A percentile compares a stretch with the other conserved stretches of the same genome.
phyloP scores from a whole-genome alignment of 108 stramenopile genomes.

The Thalassiosira profunda region DNA sequence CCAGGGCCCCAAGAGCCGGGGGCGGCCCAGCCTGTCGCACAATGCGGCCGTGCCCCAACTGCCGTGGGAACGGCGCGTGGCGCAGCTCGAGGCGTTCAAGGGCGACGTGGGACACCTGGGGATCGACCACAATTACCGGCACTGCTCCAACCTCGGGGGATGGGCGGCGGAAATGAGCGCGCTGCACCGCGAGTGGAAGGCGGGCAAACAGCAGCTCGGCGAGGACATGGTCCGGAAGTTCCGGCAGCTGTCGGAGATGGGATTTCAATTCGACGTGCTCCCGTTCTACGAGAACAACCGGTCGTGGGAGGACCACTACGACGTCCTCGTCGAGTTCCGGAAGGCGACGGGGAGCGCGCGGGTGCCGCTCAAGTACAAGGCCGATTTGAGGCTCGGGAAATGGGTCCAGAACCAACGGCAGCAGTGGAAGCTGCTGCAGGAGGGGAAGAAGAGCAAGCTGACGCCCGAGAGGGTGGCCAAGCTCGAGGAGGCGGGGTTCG shows the following conservation, averaged over 20 bases:
- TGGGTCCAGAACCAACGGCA: conserved; percentile 62
- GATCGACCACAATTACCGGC: conserved; percentile 23
- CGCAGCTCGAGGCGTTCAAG: conserved; percentile 8
- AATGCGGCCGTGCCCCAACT: conserved; percentile 14
- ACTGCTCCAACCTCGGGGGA: conserved; percentile 21
- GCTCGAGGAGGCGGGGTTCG: conserved; percentile 55
- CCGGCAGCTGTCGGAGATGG: conserved; percentile 6
- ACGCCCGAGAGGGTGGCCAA: conserved; percentile 40
- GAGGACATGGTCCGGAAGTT: conserved; percentile 9
- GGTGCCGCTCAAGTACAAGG: conserved; percentile 67
- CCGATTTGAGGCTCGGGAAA: conserved; percentile 66
- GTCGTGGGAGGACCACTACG: conserved; percentile 51
- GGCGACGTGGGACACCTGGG: conserved; percentile 17
- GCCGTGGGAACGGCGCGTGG: conserved; percentile 14
- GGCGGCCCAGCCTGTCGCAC: neutral
- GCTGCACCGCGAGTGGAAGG: conserved; percentile 3
- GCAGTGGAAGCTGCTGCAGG: conserved; percentile 42
- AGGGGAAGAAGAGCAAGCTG: conserved; percentile 59
- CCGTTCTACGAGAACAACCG: conserved; percentile 11
- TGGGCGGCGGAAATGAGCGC: conserved; percentile 20
- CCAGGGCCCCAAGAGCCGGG: conserved; percentile 4
- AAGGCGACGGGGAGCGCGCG: conserved; percentile 57
- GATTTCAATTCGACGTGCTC: conserved; percentile 12
- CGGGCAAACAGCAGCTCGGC: neutral
- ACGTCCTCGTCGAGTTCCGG: conserved; percentile 46